These are phyloP conservation scores for Fusarium protoensiforme DNA, from an alignment of 2,329 filamentous ascomycete genomes.

Conservation along the genomic window DNA sequence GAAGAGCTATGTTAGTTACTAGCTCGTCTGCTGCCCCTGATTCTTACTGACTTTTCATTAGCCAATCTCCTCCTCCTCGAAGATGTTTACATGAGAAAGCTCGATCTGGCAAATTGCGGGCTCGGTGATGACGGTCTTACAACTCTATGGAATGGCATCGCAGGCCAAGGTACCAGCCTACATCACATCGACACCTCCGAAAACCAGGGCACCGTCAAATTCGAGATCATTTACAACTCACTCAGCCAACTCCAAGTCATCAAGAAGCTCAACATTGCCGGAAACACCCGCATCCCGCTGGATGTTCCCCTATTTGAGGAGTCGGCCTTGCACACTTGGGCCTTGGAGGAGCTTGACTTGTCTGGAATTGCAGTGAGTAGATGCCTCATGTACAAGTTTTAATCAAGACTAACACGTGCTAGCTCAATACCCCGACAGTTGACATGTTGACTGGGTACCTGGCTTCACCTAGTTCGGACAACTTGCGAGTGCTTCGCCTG, in stretches of 20 bases:
- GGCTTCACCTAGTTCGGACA: conserved; percentile 50
- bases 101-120: conserved; percentile 64
- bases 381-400: background rate
- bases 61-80: conserved; percentile 49
- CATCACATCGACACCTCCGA: conserved; percentile 63
- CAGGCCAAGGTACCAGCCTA: conserved; percentile 57
- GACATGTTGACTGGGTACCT: conserved; percentile 60
- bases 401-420: conserved; percentile 13
- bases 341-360: conserved; percentile 65
- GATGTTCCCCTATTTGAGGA: conserved; percentile 60
- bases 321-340: conserved; percentile 55
- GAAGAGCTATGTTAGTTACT: conserved; percentile 58
- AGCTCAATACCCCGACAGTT: conserved; percentile 62
- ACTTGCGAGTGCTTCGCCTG: conserved; percentile 58
- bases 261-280: conserved; percentile 61
- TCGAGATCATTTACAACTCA: conserved; percentile 57
- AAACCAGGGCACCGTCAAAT: conserved; percentile 63
- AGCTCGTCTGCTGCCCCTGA: background rate
- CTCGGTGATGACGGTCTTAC: conserved; percentile 61
- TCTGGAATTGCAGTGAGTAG: conserved; percentile 62
- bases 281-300: conserved; percentile 59
- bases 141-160: conserved; percentile 59
- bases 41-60: conserved; percentile 20
- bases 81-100: conserved; percentile 55
- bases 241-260: conserved; percentile 57